Percentiles rank a stretch among this genome's conserved stretches.
phyloP scores from a whole-genome alignment of 805 yeast genomes.

The Candida patagonica region DNA sequence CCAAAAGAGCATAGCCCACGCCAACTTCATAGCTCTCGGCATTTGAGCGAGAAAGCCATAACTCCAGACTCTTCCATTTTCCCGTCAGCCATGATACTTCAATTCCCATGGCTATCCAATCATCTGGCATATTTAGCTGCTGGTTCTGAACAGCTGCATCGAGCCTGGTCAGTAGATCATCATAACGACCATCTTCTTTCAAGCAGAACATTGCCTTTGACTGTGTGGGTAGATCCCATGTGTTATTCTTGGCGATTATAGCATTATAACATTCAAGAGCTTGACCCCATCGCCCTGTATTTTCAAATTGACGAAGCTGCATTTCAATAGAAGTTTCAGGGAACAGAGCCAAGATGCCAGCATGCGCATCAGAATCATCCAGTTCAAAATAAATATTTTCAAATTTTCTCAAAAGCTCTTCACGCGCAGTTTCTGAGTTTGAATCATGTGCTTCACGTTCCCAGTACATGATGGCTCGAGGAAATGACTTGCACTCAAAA shows the following conservation, averaged over 20 bases:
- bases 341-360: slow-evolving; percentile 70
- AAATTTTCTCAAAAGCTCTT: slow-evolving; percentile 30
- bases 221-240: slow-evolving; percentile 26
- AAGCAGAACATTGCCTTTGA: slow-evolving; percentile 60
- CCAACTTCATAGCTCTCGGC: slow-evolving; percentile 52
- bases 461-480: slow-evolving; percentile 74
- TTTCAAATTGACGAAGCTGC: slow-evolving; percentile 71
- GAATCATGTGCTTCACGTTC: slow-evolving; percentile 51
- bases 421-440: slow-evolving; percentile 24
- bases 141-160: slow-evolving; percentile 5
- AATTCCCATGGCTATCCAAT: slow-evolving; percentile 60
- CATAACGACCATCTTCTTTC: slow-evolving; percentile 67
- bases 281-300: slow-evolving; percentile 75
- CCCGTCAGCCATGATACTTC: slow-evolving; percentile 68
- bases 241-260: slow-evolving; percentile 35
- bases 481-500: slow-evolving; percentile 74
- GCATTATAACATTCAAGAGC: slow-evolving; percentile 81
- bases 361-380: slow-evolving; percentile 83
- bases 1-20: slow-evolving; percentile 52
- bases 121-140: slow-evolving; percentile 37
- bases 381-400: slow-evolving; percentile 77
- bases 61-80: slow-evolving; percentile 36
- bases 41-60: slow-evolving; percentile 49
- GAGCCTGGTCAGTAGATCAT: slow-evolving; percentile 48
- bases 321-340: slow-evolving; percentile 60